These are phyloP conservation scores for Venturia effusa DNA, from an alignment of 2,329 filamentous ascomycete species.

Conservation along the genomic window DNA sequence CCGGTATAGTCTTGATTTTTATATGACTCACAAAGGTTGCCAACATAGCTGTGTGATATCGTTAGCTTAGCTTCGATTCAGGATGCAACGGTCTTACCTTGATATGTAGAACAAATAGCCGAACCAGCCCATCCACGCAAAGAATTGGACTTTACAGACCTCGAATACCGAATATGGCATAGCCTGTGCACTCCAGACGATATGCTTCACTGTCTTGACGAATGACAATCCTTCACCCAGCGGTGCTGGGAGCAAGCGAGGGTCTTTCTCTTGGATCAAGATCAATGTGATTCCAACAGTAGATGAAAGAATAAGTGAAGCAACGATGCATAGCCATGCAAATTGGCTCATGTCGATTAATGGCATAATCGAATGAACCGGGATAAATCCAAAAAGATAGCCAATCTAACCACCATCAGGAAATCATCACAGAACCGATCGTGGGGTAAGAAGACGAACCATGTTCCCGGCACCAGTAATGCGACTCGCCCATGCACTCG, in stretches of 20 bases:
- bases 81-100: constrained; percentile 14
- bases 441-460: too few species aligned
- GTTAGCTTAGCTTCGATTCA: constrained; percentile 6
- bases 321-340: constrained; percentile 13
- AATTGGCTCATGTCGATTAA: constrained; percentile 16
- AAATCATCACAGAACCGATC: too few species aligned
- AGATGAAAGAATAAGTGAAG: not conserved
- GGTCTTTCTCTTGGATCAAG: constrained; percentile 7
- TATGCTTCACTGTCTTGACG: constrained; percentile 8
- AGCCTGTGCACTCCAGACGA: constrained; percentile 8
- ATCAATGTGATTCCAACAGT: constrained; percentile 6
- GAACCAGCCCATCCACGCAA: constrained; percentile 26
- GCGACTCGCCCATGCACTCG: constrained; percentile 21
- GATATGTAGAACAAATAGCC: constrained; percentile 26
- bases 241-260: not conserved
- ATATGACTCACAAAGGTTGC: constrained; percentile 1
- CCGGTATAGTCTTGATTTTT: not conserved
- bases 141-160: constrained; percentile 53
- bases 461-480: constrained; percentile 22
- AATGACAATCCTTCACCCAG: not conserved
- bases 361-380: constrained; percentile 10
- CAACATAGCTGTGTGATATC: constrained; percentile 2
- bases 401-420: too few species aligned
- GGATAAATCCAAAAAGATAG: constrained; percentile 20
- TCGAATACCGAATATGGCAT: constrained; percentile 10